Percentiles rank a stretch among this genome's conserved stretches.
Evolutionary conservation across 1,284 basidiomycete genomes (phyloP).

Genomic region (Lentinula novae-zelandiae): DNA sequence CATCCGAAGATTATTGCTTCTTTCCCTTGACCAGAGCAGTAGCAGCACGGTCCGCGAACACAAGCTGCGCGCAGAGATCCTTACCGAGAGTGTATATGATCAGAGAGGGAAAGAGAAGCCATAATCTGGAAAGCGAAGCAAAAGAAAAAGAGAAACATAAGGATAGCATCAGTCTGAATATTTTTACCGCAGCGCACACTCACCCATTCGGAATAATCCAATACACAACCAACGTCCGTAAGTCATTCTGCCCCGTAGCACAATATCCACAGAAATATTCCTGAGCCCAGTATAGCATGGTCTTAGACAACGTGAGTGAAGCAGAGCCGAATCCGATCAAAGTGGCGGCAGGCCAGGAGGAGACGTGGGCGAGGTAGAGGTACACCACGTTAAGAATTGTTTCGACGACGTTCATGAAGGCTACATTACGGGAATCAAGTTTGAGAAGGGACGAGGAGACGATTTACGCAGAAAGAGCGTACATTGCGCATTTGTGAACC

Average conservation of each 20-base stretch:
- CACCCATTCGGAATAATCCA: conserved; percentile 82
- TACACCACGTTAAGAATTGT: conserved; percentile 73
- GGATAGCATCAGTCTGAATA: too few relatives aligned
- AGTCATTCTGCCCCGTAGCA: conserved; percentile 70
- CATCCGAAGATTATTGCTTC: neutral
- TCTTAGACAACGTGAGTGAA: conserved; percentile 82
- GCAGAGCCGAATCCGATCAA: conserved; percentile 73
- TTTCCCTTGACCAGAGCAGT: conserved; percentile 12
- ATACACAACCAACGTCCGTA: conserved; percentile 47
- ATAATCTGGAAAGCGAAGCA: conserved; percentile 41
- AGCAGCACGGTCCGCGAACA: conserved; percentile 30
- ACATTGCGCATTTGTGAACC: conserved; percentile 90
- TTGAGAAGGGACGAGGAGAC: neutral
- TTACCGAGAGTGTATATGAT: conserved; percentile 53
- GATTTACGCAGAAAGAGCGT: conserved; percentile 20
- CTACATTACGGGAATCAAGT: conserved; percentile 31
- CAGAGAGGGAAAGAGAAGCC: conserved; percentile 66
- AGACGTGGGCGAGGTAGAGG: conserved; percentile 69
- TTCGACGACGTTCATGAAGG: conserved; percentile 80
- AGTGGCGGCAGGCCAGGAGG: conserved; percentile 57
- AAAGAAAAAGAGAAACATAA: too few relatives aligned
- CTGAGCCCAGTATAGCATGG: conserved; percentile 76
- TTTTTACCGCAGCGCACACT: too few relatives aligned
- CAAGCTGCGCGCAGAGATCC: conserved; percentile 49
- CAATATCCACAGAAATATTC: conserved; percentile 75